Percentiles rank a stretch among this genome's conserved stretches.
These are phyloP conservation scores for Berberis thunbergii DNA, from an alignment of 164 flowering plant genomes.

Conservation along the genomic window DNA sequence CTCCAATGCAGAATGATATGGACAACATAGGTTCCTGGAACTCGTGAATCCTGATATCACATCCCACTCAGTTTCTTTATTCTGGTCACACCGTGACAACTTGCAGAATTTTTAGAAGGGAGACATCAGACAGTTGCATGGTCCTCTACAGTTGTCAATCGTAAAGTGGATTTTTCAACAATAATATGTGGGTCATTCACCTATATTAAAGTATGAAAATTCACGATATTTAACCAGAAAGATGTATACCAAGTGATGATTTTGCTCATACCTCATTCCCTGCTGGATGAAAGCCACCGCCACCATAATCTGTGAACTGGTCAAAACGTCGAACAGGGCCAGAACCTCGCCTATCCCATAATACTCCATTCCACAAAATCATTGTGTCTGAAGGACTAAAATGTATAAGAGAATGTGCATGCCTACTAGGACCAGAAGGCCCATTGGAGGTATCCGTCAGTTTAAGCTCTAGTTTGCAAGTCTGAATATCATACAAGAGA, in stretches of 20 bases:
- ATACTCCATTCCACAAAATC: conserved; percentile 89
- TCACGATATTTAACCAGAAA: too few relatives aligned
- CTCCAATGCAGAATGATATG: too few relatives aligned
- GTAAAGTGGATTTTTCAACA: too few relatives aligned
- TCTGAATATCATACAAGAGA: conserved; percentile 73
- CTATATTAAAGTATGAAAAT: too few relatives aligned
- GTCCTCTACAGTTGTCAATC: too few relatives aligned
- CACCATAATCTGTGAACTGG: conserved; percentile 90
- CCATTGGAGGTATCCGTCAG: conserved; percentile 42
- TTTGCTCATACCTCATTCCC: neutral
- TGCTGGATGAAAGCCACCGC: conserved; percentile 98
- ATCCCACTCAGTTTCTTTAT: too few relatives aligned
- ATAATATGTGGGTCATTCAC: too few relatives aligned
- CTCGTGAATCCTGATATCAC: too few relatives aligned
- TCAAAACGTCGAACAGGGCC: conserved; percentile 77
- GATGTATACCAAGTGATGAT: neutral
- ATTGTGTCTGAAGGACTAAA: conserved; percentile 78
- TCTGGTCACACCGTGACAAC: too few relatives aligned
- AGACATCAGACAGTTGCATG: too few relatives aligned
- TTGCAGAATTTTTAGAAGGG: too few relatives aligned
- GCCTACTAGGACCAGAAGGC: conserved; percentile 39
- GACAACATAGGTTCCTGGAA: too few relatives aligned
- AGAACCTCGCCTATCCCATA: conserved; percentile 82
- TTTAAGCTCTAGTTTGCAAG: conserved; percentile 47
- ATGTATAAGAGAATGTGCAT: conserved; percentile 61